A percentile compares a stretch with the other conserved stretches of the same genome.
Conservation (phyloP, 352 stramenopile genomes). For the Aphanomyces stellatus region DNA sequence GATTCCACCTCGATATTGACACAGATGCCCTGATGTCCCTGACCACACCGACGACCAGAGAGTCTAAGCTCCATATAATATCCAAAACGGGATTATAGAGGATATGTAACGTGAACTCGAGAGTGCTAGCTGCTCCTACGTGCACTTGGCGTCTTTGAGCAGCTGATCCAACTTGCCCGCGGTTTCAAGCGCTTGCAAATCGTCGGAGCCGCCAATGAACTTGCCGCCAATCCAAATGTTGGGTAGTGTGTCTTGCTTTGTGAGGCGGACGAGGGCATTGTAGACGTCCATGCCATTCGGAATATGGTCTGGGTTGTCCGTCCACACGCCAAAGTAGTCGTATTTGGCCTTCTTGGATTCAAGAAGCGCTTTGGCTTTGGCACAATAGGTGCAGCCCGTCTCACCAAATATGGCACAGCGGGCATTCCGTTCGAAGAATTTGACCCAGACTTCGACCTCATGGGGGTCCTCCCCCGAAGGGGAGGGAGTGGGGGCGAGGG, state of each 20-base stretch:
- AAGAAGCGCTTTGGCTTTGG: not conserved
- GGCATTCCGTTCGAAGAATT: not conserved
- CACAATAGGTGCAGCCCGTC: not conserved
- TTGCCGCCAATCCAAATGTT: slow-evolving; percentile 97
- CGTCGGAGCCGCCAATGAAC: slow-evolving; percentile 92
- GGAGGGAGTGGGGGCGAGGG: not conserved
- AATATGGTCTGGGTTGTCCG: not conserved
- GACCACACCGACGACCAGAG: no score
- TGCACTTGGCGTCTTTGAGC: slow-evolving; percentile 44
- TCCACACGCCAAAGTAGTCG: not conserved
- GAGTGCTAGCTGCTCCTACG: no score
- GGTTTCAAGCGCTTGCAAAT: slow-evolving; percentile 75
- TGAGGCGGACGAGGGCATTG: slow-evolving; percentile 84
- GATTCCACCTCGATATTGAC: no score
- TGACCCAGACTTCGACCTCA: not conserved
- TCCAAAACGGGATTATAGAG: no score
- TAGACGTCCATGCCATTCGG: slow-evolving; percentile 73
- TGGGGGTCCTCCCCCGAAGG: not conserved
- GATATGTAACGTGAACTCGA: no score
- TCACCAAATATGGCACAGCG: not conserved
- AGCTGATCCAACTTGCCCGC: slow-evolving; percentile 84
- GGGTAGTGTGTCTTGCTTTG: slow-evolving; percentile 91
- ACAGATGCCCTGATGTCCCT: no score
- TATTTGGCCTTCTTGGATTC: not conserved
- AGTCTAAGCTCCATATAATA: no score